Evolutionary conservation across 495 filamentous ascomycete species (phyloP).

Genomic region (Trichoderma erinaceum): DNA sequence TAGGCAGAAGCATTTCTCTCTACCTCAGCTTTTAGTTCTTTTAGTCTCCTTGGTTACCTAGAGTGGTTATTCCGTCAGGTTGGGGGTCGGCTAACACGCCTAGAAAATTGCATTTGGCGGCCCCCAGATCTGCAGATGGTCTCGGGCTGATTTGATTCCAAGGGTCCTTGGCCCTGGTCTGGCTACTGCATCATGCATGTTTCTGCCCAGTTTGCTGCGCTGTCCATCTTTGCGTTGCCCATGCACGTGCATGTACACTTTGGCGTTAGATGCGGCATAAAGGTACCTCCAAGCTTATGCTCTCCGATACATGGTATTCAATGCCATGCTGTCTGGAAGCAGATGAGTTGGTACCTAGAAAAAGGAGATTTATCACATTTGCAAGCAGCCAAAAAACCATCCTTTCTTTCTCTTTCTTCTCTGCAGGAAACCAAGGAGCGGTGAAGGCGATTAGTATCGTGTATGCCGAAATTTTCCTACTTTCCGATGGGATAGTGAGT

Average conservation of each 20-base stretch:
- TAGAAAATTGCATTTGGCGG: too few relatives aligned
- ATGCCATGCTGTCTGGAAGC: not conserved
- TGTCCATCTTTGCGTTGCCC: not conserved
- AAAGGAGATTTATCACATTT: not conserved
- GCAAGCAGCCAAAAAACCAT: not conserved
- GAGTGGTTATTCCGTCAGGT: too few relatives aligned
- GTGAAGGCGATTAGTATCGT: not conserved
- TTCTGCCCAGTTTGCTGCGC: too few relatives aligned
- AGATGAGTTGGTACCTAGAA: not conserved
- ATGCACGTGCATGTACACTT: not conserved
- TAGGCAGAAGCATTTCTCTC: slow-evolving; percentile 1
- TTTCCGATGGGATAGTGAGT: not conserved
- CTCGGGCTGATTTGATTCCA: too few relatives aligned
- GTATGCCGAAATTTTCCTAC: not conserved
- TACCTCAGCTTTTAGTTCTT: not conserved
- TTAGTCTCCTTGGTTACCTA: too few relatives aligned
- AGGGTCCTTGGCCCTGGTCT: too few relatives aligned
- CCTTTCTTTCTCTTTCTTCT: not conserved
- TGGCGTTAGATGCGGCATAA: not conserved
- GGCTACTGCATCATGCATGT: too few relatives aligned
- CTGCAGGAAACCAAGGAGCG: not conserved
- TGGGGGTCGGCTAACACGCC: too few relatives aligned
- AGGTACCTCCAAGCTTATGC: not conserved
- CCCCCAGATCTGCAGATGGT: too few relatives aligned
- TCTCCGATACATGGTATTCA: not conserved